Conservation (phyloP, 1,284 basidiomycete genomes). For the Apiotrichum brassicae region DNA sequence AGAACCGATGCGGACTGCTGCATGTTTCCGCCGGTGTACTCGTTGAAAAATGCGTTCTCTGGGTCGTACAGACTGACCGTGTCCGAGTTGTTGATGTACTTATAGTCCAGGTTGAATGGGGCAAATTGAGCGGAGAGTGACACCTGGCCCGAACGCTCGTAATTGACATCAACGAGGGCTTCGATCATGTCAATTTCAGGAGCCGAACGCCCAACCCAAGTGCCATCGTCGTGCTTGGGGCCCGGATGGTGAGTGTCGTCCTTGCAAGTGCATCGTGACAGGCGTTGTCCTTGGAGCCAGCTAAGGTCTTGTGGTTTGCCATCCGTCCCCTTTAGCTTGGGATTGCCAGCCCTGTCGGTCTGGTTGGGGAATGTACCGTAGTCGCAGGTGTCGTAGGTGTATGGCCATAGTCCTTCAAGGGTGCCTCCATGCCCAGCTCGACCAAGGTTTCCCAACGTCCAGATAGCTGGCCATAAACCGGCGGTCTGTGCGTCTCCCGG, state of each 20-base stretch:
- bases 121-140: constrained; percentile 34
- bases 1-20: constrained; percentile 72
- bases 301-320: constrained; percentile 27
- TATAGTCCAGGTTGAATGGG: constrained; percentile 60
- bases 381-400: constrained; percentile 68
- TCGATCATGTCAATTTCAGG: constrained; percentile 66
- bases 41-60: constrained; percentile 58
- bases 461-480: constrained; percentile 70
- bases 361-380: constrained; percentile 67
- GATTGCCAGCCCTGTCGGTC: constrained; percentile 35
- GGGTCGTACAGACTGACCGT: constrained; percentile 32
- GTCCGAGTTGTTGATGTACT: constrained; percentile 52
- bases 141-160: constrained; percentile 15
- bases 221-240: constrained; percentile 56
- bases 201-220: constrained; percentile 53
- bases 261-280: constrained; percentile 51
- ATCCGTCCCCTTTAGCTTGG: constrained; percentile 23
- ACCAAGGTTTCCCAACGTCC: constrained; percentile 89
- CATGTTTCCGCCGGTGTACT: constrained; percentile 66
- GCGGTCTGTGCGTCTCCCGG: constrained; percentile 55
- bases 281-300: constrained; percentile 51
- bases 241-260: constrained; percentile 58
- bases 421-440: constrained; percentile 51
- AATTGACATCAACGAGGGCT: constrained; percentile 49
- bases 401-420: constrained; percentile 43